phyloP scores from a whole-genome alignment of 306 rosid species.

The Lagenaria siceraria region DNA sequence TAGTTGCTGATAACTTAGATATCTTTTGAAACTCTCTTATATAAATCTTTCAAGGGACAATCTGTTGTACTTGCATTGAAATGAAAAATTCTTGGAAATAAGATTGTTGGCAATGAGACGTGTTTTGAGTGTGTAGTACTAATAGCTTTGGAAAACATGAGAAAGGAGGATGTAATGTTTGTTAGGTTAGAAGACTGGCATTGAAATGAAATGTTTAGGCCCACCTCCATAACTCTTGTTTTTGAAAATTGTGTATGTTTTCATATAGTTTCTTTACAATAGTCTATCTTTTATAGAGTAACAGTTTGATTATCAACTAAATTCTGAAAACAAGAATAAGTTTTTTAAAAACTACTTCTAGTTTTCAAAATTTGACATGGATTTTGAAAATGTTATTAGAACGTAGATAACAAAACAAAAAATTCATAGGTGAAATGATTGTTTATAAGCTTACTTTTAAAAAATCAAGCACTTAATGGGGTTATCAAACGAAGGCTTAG shows the following conservation, averaged over 20 bases:
- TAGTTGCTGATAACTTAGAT: neutral
- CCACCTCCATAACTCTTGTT: neutral
- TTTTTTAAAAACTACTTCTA: no score
- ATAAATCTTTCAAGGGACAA: no score
- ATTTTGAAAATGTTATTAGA: no score
- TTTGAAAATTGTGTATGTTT: neutral
- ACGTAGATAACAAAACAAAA: neutral
- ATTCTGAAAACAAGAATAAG: no score
- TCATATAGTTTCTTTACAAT: no score
- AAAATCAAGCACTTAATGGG: neutral
- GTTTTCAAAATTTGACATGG: no score
- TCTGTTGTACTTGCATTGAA: neutral
- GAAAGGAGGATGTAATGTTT: neutral
- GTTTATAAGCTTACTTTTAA: neutral
- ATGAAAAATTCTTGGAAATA: neutral
- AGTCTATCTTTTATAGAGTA: no score
- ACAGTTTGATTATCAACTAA: no score
- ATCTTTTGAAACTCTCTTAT: neutral
- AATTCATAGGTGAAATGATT: neutral
- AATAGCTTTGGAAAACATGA: neutral
- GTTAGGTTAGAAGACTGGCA: neutral
- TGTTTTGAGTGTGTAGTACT: neutral
- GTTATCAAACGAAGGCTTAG: neutral
- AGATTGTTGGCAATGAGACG: neutral
- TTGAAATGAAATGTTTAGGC: neutral